Percentiles rank a stretch among this genome's conserved stretches.
phyloP scores from a whole-genome alignment of 23 red algal genomes.

The Gracilaria gracilis region DNA sequence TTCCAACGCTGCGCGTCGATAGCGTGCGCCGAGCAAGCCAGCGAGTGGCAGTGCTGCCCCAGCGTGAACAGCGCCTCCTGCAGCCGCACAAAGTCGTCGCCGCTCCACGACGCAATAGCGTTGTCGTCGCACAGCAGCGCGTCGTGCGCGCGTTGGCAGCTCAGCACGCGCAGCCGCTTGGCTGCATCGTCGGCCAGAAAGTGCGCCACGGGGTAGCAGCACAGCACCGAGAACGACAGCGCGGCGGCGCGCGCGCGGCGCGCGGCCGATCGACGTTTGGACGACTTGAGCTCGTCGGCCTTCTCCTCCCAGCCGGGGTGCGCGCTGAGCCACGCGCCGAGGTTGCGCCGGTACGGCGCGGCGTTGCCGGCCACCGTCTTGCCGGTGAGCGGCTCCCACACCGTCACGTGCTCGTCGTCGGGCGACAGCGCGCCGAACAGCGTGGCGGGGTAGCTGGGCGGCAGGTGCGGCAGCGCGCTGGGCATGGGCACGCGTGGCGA shows the following conservation, averaged over 20 bases:
- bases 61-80: slow-evolving; percentile 86
- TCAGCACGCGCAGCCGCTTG: neutral
- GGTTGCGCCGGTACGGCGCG: slow-evolving; percentile 96
- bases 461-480: slow-evolving; percentile 48
- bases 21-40: slow-evolving; percentile 8
- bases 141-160: neutral
- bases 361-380: slow-evolving; percentile 99
- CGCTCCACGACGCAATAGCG: slow-evolving; percentile 76
- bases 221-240: slow-evolving; percentile 78
- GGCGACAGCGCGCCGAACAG: slow-evolving; percentile 56
- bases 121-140: neutral
- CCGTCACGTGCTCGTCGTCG: slow-evolving; percentile 99
- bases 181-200: slow-evolving; percentile 60
- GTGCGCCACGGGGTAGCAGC: slow-evolving; percentile 66
- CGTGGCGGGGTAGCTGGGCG: slow-evolving; percentile 69
- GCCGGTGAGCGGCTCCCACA: slow-evolving; percentile 95
- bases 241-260: slow-evolving; percentile 82
- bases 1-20: slow-evolving; percentile 37
- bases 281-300: slow-evolving; percentile 93
- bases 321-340: slow-evolving; percentile 81
- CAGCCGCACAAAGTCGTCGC: slow-evolving; percentile 87
- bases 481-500: slow-evolving; percentile 33
- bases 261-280: slow-evolving; percentile 84
- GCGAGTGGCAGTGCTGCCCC: slow-evolving; percentile 71
- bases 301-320: slow-evolving; percentile 98